Conservation (phyloP, 768 basidiomycete genomes). For the Tubosaeta sp. region DNA sequence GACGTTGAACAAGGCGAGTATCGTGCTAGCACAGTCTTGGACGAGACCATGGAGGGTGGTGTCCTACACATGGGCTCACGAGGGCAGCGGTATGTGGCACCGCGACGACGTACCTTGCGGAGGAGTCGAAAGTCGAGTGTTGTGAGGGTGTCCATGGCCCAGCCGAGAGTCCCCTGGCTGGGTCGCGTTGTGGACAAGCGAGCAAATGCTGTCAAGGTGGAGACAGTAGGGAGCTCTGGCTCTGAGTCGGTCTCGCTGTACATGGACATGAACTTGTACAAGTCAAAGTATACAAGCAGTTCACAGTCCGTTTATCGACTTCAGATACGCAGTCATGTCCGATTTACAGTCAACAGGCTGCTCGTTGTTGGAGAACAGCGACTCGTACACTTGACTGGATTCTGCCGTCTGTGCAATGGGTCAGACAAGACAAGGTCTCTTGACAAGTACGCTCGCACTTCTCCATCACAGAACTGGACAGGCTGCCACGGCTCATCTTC, state of each 20-base stretch:
- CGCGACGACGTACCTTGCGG: conserved; percentile 20
- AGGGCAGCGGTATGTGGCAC: neutral
- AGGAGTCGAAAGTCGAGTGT: conserved; percentile 29
- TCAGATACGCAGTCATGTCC: conserved; percentile 53
- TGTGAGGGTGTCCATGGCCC: conserved; percentile 23
- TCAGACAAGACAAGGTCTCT: conserved; percentile 6
- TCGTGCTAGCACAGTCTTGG: conserved; percentile 29
- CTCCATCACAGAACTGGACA: conserved; percentile 59
- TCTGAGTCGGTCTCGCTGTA: conserved; percentile 58
- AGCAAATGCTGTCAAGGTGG: conserved; percentile 19
- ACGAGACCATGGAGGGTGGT: conserved; percentile 30
- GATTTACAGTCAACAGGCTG: conserved; percentile 51
- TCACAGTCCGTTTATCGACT: conserved; percentile 51
- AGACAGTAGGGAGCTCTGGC: conserved; percentile 17
- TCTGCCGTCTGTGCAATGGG: conserved; percentile 47
- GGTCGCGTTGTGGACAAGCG: conserved; percentile 10
- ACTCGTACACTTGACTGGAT: conserved; percentile 53
- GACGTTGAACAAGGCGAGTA: conserved; percentile 31
- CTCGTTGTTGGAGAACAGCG: conserved; percentile 57
- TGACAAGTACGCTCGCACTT: conserved; percentile 40
- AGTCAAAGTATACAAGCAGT: conserved; percentile 1
- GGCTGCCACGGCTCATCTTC: conserved; percentile 77
- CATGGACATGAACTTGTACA: conserved; percentile 33
- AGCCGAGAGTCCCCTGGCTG: conserved; percentile 14
- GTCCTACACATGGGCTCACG: conserved; percentile 26